phyloP scores from a whole-genome alignment of 108 stramenopile species.

The Stephanodiscus minutulus region DNA sequence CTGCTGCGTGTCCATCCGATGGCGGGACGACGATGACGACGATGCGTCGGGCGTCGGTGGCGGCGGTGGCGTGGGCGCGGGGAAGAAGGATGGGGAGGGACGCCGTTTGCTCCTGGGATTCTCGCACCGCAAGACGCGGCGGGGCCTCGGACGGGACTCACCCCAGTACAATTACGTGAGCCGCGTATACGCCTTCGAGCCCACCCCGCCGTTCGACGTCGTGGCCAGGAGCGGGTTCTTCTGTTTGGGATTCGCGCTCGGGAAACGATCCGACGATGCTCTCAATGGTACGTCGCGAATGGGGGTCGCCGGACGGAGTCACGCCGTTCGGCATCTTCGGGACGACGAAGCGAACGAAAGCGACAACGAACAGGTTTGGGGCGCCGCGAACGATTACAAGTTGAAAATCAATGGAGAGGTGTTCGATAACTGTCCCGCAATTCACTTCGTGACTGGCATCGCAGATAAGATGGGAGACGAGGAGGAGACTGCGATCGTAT shows the following conservation, averaged over 20 bases:
- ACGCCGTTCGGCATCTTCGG: too few relatives aligned
- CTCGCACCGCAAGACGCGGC: conserved; percentile 42
- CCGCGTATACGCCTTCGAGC: conserved; percentile 44
- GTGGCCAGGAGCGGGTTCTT: conserved; percentile 47
- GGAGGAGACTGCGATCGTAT: conserved; percentile 44
- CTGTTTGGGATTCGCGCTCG: conserved; percentile 45
- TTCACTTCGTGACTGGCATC: conserved; percentile 50
- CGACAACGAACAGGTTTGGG: conserved; percentile 40
- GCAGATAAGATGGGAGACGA: conserved; percentile 43
- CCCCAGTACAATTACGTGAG: conserved; percentile 35
- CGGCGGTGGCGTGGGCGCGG: too few relatives aligned
- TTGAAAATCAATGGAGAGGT: conserved; percentile 18
- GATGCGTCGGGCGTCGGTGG: not conserved
- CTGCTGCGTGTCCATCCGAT: conserved; percentile 46
- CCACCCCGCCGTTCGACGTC: conserved; percentile 43
- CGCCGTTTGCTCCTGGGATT: conserved; percentile 39
- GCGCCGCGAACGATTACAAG: conserved; percentile 35
- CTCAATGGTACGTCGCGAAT: too few relatives aligned
- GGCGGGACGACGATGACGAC: conserved; percentile 11
- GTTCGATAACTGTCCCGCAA: conserved; percentile 37
- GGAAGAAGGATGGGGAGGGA: too few relatives aligned
- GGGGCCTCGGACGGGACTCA: not conserved
- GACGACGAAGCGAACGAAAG: conserved; percentile 17
- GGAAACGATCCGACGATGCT: not conserved
- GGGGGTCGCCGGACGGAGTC: too few relatives aligned